Conservation (phyloP, 441 rosid genomes). For the Erysimum pusillum region DNA sequence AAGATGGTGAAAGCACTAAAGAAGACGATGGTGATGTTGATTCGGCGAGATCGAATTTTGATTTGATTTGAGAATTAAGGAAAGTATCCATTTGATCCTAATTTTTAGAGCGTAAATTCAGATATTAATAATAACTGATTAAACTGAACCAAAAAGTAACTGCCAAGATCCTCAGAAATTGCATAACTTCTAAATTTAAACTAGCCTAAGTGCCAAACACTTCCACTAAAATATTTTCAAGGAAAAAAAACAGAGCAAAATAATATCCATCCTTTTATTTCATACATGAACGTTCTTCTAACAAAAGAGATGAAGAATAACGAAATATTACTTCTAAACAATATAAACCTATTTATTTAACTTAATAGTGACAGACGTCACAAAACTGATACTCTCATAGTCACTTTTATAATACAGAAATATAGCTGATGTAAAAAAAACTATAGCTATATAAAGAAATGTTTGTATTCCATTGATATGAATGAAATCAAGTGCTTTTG, state of each 20-base stretch:
- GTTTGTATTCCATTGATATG: too few relatives aligned
- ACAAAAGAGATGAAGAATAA: too few relatives aligned
- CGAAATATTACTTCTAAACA: too few relatives aligned
- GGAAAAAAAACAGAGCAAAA: conserved; percentile 6
- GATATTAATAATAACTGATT: conserved; percentile 1
- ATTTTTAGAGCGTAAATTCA: conserved; percentile 23
- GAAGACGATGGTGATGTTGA: conserved; percentile 39
- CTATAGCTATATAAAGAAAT: too few relatives aligned
- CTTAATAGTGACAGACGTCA: too few relatives aligned
- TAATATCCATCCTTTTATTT: background rate
- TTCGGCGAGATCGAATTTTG: conserved; percentile 14
- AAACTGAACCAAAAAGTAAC: background rate
- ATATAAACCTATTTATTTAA: too few relatives aligned
- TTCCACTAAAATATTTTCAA: background rate
- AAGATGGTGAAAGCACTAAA: conserved; percentile 43
- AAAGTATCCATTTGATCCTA: conserved; percentile 27
- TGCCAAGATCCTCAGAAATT: conserved; percentile 36
- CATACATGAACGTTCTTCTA: too few relatives aligned
- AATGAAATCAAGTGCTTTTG: too few relatives aligned
- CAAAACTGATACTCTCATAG: too few relatives aligned
- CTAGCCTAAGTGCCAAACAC: background rate
- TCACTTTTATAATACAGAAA: too few relatives aligned
- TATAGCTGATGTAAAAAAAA: too few relatives aligned
- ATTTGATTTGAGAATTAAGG: conserved; percentile 15
- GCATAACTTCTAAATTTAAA: conserved; percentile 30